These are phyloP conservation scores for Stachybotrys chlorohalonatus DNA, from an alignment of 2,329 filamentous ascomycete genomes.

Conservation along the genomic window DNA sequence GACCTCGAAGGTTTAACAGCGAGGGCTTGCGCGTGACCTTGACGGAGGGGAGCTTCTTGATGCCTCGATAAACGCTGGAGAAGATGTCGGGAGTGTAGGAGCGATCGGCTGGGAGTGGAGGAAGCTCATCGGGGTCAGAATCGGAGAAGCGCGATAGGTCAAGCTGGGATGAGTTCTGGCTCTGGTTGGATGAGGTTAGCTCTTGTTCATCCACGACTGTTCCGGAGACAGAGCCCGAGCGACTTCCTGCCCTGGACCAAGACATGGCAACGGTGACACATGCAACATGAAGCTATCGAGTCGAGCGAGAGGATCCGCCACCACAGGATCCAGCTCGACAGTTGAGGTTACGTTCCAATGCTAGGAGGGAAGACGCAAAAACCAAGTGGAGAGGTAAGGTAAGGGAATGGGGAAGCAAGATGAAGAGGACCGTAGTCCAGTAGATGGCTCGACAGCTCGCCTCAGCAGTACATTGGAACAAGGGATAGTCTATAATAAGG, in stretches of 20 bases:
- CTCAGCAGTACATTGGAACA: background rate
- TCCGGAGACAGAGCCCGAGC: background rate
- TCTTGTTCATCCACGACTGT: conserved; percentile 18
- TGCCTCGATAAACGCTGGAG: conserved; percentile 42
- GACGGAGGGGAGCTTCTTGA: conserved; percentile 36
- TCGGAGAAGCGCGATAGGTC: conserved; percentile 33
- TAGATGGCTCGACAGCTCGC: background rate
- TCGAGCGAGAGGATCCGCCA: background rate
- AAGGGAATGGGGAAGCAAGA: background rate
- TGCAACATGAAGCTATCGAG: background rate
- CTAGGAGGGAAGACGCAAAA: background rate
- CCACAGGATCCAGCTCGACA: background rate
- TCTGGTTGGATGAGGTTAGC: conserved; percentile 21
- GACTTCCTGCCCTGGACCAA: background rate
- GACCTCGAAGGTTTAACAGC: conserved; percentile 25
- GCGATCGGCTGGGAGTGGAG: conserved; percentile 15
- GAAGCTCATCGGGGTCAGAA: conserved; percentile 29
- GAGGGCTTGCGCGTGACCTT: conserved; percentile 36
- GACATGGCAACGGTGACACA: background rate
- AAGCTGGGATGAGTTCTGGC: conserved; percentile 9
- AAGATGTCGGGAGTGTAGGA: conserved; percentile 35
- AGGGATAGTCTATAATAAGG: background rate
- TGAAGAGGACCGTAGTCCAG: background rate
- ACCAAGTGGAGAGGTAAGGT: background rate
- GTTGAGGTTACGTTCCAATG: background rate